These are phyloP conservation scores for Dioszegia crocea DNA, from an alignment of 768 basidiomycete genomes.

Conservation along the genomic window DNA sequence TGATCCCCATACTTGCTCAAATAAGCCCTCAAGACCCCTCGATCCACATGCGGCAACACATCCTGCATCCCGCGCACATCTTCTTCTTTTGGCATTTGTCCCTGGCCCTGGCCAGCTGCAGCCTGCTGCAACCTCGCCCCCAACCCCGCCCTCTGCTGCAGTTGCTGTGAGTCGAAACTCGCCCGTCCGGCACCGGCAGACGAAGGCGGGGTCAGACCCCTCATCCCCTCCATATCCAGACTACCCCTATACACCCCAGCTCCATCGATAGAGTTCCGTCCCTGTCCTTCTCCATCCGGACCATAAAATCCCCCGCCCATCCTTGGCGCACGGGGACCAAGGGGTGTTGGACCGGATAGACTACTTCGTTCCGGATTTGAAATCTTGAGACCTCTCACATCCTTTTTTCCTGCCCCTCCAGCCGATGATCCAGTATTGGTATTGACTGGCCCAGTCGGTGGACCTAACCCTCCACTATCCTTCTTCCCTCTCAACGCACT, in stretches of 20 bases:
- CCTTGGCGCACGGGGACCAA: constrained; percentile 32
- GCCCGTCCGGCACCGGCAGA: neutral
- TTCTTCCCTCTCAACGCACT: constrained; percentile 32
- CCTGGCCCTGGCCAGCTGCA: neutral
- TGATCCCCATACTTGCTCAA: constrained; percentile 33
- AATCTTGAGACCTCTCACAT: constrained; percentile 37
- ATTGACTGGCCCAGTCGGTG: constrained; percentile 10
- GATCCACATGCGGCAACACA: constrained; percentile 39
- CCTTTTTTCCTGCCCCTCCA: constrained; percentile 26
- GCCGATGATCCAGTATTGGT: neutral
- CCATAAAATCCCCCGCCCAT: constrained; percentile 10
- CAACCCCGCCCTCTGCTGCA: neutral
- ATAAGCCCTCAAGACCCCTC: constrained; percentile 30
- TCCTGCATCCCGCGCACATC: constrained; percentile 37
- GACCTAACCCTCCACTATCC: constrained; percentile 20
- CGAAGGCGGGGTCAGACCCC: neutral
- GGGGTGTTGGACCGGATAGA: constrained; percentile 10
- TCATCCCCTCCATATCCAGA: neutral
- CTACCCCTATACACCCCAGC: neutral
- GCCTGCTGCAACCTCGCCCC: neutral
- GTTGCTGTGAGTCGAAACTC: neutral
- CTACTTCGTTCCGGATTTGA: constrained; percentile 22
- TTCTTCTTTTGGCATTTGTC: constrained; percentile 18
- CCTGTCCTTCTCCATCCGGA: too few species aligned
- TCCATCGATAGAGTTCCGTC: too few species aligned